These are phyloP conservation scores for Silene vulgaris DNA, from an alignment of 179 eudicot species.

Conservation along the genomic window DNA sequence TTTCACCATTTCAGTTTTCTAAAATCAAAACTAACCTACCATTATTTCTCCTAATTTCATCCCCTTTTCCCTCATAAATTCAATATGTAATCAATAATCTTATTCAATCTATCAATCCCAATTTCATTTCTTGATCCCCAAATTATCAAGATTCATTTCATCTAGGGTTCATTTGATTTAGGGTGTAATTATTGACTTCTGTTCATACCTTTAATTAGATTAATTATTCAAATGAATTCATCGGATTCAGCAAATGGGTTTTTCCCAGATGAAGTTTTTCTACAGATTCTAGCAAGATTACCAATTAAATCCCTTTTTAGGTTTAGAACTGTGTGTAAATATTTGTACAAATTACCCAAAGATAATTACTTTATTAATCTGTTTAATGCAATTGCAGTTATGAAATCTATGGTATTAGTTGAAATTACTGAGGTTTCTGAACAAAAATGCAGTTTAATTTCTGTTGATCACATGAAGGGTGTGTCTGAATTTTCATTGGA, in stretches of 20 bases:
- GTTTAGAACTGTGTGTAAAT: constrained; percentile 60
- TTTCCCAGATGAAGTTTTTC: constrained; percentile 73
- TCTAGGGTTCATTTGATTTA: neutral
- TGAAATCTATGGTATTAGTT: constrained; percentile 54
- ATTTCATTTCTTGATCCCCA: neutral
- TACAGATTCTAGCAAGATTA: constrained; percentile 67
- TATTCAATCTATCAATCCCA: neutral
- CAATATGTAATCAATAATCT: neutral
- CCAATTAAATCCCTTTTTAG: constrained; percentile 70
- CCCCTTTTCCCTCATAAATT: neutral
- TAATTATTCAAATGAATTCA: constrained; percentile 12
- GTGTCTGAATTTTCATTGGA: constrained; percentile 64
- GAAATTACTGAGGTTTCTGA: constrained; percentile 60
- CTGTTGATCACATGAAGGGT: constrained; percentile 61
- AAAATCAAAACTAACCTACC: neutral
- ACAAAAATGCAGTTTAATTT: constrained; percentile 53
- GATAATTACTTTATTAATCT: constrained; percentile 54
- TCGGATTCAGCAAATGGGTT: constrained; percentile 33
- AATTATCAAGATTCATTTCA: neutral
- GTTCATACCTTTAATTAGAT: constrained; percentile 3
- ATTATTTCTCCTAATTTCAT: neutral
- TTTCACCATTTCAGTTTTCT: neutral
- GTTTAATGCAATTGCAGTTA: constrained; percentile 48
- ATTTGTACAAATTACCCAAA: constrained; percentile 53
- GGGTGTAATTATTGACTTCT: constrained; percentile 11